phyloP scores from a whole-genome alignment of 1,284 basidiomycete species.

The Malassezia japonica region DNA sequence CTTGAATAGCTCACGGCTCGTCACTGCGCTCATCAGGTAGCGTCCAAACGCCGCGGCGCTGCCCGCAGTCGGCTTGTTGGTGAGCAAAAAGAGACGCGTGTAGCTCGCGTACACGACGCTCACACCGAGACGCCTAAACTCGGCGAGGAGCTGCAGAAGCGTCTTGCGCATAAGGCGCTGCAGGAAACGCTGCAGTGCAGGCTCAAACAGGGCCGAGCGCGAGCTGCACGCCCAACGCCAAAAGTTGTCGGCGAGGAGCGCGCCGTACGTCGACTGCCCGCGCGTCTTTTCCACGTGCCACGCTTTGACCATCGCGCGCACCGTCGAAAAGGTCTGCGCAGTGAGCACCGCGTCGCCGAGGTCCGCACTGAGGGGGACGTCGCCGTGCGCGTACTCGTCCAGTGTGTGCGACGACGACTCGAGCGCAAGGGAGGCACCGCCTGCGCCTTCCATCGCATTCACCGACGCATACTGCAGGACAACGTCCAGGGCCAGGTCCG shows the following conservation, averaged over 20 bases:
- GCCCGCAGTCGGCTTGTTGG: slow-evolving; percentile 81
- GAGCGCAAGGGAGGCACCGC: slow-evolving; percentile 67
- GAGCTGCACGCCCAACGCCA: slow-evolving; percentile 92
- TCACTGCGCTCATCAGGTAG: slow-evolving; percentile 83
- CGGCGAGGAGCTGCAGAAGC: slow-evolving; percentile 89
- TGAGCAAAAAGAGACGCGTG: slow-evolving; percentile 77
- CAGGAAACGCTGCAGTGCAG: slow-evolving; percentile 83
- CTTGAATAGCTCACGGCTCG: slow-evolving; percentile 88
- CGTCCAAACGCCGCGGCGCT: slow-evolving; percentile 90
- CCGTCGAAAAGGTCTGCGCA: slow-evolving; percentile 70
- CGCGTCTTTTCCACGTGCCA: slow-evolving; percentile 81
- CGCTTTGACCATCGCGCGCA: slow-evolving; percentile 77
- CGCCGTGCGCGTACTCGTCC: slow-evolving; percentile 73
- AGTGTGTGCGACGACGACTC: slow-evolving; percentile 76
- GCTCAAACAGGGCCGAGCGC: slow-evolving; percentile 79
- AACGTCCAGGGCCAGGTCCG: slow-evolving; percentile 86
- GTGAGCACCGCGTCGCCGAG: slow-evolving; percentile 90
- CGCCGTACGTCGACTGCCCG: slow-evolving; percentile 55
- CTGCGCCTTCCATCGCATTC: slow-evolving; percentile 88
- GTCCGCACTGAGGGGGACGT: slow-evolving; percentile 55
- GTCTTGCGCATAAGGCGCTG: slow-evolving; percentile 96
- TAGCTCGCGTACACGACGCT: slow-evolving; percentile 93
- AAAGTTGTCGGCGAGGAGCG: slow-evolving; percentile 67
- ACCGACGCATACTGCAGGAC: slow-evolving; percentile 87
- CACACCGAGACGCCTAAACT: slow-evolving; percentile 89